Base-by-base conservation (phyloP, 768 basidiomycete genomes). In the Boletus rufocinnamomeus region DNA sequence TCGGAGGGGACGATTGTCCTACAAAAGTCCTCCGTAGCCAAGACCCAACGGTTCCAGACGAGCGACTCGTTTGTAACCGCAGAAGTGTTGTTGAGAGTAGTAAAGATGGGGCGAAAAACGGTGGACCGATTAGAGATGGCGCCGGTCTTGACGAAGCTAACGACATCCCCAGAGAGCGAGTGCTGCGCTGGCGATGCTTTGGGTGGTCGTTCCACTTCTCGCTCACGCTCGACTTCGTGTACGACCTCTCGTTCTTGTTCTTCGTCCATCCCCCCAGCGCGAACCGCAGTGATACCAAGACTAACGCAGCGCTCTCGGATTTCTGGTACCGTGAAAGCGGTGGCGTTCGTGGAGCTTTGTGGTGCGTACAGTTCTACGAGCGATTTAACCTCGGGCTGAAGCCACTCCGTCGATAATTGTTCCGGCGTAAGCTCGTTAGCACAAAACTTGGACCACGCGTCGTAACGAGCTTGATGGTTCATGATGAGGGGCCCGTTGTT, bases 191-290 rank as follows among this genome's bases (percentile, higher is more conserved):
- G 63, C 5, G 35, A 35, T 3, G 66, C 68, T 6, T 51, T 58
- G 1, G 72, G 68, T 5, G 78, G 75, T 27, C 77, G 68, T 59
- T 79, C 70, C 3, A 73, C 60, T 50, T 81, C 68, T 8, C 61
- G 60, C 61, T 81, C 79, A 19, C 64, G 63, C 59, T 81, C 78
- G 2, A 74, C 66, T 60, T 82, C 78, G 21, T 76, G 76, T 6
- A 63, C 61, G 13, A 81, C 68, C 58, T 82, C 79, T 53, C 80
- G 67, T 57, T 81, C 81, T 47, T 81, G 80, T 54, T 82, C 81
- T 59, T 82, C 79, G n/a, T 76, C 75, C 58, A 78, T 63, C 19
- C 58, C 59, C 21, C 46, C 58, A n/a, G 66, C 59, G 14, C 50
- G 38, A 6, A 75, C 35, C 40, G 35, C 54, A 50, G 23, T 37